Percentiles rank a stretch among this genome's conserved stretches.
phyloP scores from a whole-genome alignment of 768 basidiomycete genomes.

The Tylopilus intermedius region DNA sequence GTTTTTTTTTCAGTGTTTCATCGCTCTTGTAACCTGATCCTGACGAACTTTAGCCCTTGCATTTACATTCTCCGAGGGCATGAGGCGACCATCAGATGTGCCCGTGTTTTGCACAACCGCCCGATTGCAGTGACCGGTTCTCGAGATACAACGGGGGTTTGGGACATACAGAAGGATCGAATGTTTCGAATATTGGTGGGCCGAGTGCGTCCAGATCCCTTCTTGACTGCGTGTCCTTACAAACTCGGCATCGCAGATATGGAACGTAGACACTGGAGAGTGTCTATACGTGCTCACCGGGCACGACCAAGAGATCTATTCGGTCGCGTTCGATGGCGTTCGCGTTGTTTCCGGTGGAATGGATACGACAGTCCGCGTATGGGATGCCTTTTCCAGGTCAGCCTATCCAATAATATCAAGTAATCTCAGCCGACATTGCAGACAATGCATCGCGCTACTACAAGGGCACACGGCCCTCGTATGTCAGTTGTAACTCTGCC shows the following conservation, averaged over 20 bases:
- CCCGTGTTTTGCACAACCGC: constrained; percentile 80
- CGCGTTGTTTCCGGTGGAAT: constrained; percentile 82
- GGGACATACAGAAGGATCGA: constrained; percentile 80
- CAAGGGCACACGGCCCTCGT: constrained; percentile 92
- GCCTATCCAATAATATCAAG: constrained; percentile 18
- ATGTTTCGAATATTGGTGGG: constrained; percentile 64
- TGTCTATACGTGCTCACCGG: constrained; percentile 79
- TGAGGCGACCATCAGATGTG: constrained; percentile 84
- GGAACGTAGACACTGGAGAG: constrained; percentile 86
- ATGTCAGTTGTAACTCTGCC: constrained; percentile 80
- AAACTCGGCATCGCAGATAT: constrained; percentile 46
- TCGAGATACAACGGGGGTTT: constrained; percentile 60
- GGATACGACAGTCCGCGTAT: constrained; percentile 90
- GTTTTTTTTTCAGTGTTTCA: constrained; percentile 17
- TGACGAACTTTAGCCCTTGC: constrained; percentile 42
- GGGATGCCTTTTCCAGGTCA: constrained; percentile 84
- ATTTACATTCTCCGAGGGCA: constrained; percentile 81
- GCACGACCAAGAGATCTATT: constrained; percentile 86
- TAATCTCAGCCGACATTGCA: constrained; percentile 26
- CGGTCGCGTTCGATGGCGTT: constrained; percentile 84
- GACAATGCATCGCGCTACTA: constrained; percentile 76
- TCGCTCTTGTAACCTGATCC: constrained; percentile 3
- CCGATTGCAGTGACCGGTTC: constrained; percentile 90
- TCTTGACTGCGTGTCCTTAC: neutral
- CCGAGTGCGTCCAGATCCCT: constrained; percentile 45